Conservation (phyloP, 805 yeast species). For the Clavispora asparagi region DNA sequence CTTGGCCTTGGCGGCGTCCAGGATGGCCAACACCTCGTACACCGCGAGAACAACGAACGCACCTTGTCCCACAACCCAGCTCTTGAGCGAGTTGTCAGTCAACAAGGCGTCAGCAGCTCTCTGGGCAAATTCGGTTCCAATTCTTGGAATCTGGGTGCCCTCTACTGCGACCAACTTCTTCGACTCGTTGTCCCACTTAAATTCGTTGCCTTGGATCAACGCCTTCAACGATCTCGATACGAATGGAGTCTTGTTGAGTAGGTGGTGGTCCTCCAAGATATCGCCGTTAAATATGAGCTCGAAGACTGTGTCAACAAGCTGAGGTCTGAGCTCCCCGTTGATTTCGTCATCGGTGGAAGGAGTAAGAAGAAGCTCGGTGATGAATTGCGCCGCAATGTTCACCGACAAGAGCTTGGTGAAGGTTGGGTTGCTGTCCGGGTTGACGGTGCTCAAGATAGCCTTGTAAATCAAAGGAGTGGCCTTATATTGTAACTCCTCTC, state of each 20-base stretch:
- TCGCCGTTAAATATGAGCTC: slow-evolving; percentile 60
- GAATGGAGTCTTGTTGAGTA: slow-evolving; percentile 62
- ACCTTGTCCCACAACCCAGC: slow-evolving; percentile 66
- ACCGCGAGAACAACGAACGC: slow-evolving; percentile 79
- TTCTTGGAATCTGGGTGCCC: slow-evolving; percentile 33
- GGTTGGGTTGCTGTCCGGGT: slow-evolving; percentile 36
- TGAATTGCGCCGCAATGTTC: slow-evolving; percentile 78
- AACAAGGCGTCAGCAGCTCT: slow-evolving; percentile 50
- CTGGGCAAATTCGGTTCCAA: slow-evolving; percentile 57
- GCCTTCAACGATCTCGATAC: slow-evolving; percentile 70
- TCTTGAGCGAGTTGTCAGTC: slow-evolving; percentile 39
- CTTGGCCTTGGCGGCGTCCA: slow-evolving; percentile 35
- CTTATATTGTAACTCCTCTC: slow-evolving; percentile 57
- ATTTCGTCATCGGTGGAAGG: slow-evolving; percentile 41
- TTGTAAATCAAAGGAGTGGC: slow-evolving; percentile 65
- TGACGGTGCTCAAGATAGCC: slow-evolving; percentile 34
- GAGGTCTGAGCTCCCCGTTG: slow-evolving; percentile 36
- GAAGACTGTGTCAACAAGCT: slow-evolving; percentile 52
- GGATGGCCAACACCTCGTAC: slow-evolving; percentile 56
- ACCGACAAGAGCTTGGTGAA: slow-evolving; percentile 49
- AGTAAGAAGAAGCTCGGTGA: slow-evolving; percentile 67
- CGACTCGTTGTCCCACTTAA: slow-evolving; percentile 51
- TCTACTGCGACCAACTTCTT: slow-evolving; percentile 42
- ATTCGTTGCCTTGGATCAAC: slow-evolving; percentile 79
- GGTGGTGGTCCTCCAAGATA: slow-evolving; percentile 59